Evolutionary conservation across 805 yeast genomes (phyloP), one percentile per base, ranked within the genome.

Genomic region (Barnettozyma sp.): DNA sequence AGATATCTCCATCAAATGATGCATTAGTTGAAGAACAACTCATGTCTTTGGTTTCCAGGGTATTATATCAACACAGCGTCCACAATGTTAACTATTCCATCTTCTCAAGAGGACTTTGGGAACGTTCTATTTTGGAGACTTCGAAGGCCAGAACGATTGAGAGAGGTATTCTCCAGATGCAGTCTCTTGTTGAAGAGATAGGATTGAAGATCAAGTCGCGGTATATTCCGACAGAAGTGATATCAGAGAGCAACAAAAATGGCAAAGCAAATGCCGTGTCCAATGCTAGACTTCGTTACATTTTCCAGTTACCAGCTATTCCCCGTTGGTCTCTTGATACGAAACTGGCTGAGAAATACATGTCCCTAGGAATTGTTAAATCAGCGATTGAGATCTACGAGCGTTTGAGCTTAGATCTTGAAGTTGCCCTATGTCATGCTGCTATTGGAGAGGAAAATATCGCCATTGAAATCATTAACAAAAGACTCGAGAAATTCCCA

Each of bases 101-200:
- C 4, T 86, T 78, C 50, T 75, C 88, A 2, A 68, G 88, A 43
- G 82, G 94, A 1, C 63, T 92, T 29, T 92, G 97, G 96, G 83
- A 81, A 51, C 73, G 97, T 55, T 85, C 96, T 7, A 49, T 83
- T 15, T 63, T 88, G 24, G 98, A 92, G 56, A 73, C 95, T 0
- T 68, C 70, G 33, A 78, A 77, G 45, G 76, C 94, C 1, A 78
- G 82, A 54, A 90, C 97, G 2, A 80, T 90, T 17, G 97, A 92
- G 60, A 72, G 98, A 55, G 97, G 97, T 34, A 78, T 88, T 5
- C 65, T 92, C 34, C 98, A 92, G 59, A 78, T 92, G 80, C 90
- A 88, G 36, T 79, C 94, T 4, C 64, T 92, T 28, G 92, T 88
- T 19, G 95, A 87, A 52, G 96, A 88, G 55, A 65, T 86, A 18